A percentile compares a stretch with the other conserved stretches of the same genome.
These are phyloP conservation scores for Nitzschia palea DNA, from an alignment of 108 stramenopile genomes.

Conservation along the genomic window DNA sequence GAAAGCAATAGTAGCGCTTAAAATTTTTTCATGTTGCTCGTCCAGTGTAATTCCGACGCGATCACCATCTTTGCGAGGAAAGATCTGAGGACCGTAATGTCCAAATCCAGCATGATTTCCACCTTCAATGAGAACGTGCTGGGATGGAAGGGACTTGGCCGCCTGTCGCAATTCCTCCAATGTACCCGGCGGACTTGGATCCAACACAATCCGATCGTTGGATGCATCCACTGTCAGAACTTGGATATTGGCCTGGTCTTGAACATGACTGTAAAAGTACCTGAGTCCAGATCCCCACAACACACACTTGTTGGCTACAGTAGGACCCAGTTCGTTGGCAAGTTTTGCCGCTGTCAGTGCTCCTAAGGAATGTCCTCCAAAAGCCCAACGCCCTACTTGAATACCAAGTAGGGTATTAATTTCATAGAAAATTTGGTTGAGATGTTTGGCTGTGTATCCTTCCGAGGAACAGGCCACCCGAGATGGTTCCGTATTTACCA, in stretches of 20 bases:
- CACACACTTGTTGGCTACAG: neutral
- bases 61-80: conserved; percentile 22
- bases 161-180: neutral
- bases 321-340: neutral
- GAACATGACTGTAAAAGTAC: neutral
- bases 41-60: conserved; percentile 23
- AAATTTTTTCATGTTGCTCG: conserved; percentile 29
- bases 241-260: neutral
- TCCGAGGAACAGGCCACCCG: conserved; percentile 3
- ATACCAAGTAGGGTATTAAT: conserved; percentile 18
- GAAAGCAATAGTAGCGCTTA: conserved; percentile 12
- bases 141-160: neutral
- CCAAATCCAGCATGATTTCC: conserved; percentile 45
- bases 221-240: conserved; percentile 1
- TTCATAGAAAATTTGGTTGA: conserved; percentile 30
- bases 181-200: neutral
- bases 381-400: conserved; percentile 47
- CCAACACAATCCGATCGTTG: neutral
- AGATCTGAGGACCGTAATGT: conserved; percentile 29
- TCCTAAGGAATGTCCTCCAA: conserved; percentile 66
- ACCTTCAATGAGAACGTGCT: conserved; percentile 14
- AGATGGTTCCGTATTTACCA: conserved; percentile 45
- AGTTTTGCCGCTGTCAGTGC: conserved; percentile 12
- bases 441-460: conserved; percentile 22
- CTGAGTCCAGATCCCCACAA: neutral